These are phyloP conservation scores for Chaetomium tenue DNA, from an alignment of 495 filamentous ascomycete genomes.

Conservation along the genomic window DNA sequence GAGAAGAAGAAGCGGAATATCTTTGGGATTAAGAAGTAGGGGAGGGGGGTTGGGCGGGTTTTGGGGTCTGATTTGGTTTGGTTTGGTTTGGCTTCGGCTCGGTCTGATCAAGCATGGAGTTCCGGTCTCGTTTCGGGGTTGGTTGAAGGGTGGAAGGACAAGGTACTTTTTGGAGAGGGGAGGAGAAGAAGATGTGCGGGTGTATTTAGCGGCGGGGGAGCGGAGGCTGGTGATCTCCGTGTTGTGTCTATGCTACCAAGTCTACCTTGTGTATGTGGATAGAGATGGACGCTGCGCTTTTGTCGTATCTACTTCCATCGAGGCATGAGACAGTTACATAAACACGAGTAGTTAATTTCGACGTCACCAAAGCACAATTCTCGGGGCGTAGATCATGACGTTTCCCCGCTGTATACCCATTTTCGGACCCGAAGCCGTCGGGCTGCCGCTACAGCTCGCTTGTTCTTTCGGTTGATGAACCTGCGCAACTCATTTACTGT, in stretches of 20 bases:
- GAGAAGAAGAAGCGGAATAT: conserved; percentile 78
- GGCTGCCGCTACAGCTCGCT: neutral
- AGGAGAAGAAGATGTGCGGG: neutral
- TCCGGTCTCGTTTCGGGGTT: conserved; percentile 3
- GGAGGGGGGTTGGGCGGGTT: neutral
- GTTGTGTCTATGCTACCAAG: neutral
- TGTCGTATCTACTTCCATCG: too few species aligned
- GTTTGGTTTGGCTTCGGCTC: neutral
- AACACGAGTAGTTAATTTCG: neutral
- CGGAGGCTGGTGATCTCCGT: neutral
- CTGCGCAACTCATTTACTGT: conserved; percentile 13
- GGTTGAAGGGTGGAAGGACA: neutral
- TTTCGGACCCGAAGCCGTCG: conserved; percentile 7
- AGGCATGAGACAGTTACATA: neutral
- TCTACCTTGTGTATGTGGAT: neutral
- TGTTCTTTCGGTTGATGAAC: neutral
- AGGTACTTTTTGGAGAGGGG: neutral
- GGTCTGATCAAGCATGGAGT: conserved; percentile 21
- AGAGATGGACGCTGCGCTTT: neutral
- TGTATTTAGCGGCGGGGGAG: neutral
- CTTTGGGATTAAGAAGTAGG: conserved; percentile 63
- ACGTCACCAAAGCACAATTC: neutral
- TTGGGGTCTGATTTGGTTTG: neutral
- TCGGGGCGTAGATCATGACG: neutral
- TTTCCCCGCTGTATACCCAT: conserved; percentile 11